Evolutionary conservation across 441 rosid genomes (phyloP).

Genomic region (Jatropha multifida): DNA sequence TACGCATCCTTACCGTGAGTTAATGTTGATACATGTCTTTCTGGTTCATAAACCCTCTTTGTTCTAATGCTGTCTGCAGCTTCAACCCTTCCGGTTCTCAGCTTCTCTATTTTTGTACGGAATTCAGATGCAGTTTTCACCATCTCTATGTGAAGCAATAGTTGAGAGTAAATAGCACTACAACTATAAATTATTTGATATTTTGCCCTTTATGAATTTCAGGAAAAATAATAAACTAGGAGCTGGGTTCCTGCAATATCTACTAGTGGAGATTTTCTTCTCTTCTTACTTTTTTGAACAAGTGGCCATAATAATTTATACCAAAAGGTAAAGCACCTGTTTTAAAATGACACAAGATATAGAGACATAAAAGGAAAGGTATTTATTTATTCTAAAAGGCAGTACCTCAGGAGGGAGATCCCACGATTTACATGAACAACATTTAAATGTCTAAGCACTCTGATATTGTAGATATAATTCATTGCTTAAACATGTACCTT

Average conservation of each 20-base stretch:
- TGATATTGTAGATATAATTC: neutral
- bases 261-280: neutral
- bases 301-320: neutral
- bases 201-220: neutral
- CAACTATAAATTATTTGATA: neutral
- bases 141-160: constrained; percentile 53
- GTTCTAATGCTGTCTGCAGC: constrained; percentile 27
- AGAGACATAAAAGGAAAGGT: neutral
- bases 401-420: neutral
- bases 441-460: constrained; percentile 4
- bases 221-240: constrained; percentile 2
- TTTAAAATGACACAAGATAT: neutral
- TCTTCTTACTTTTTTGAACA: neutral
- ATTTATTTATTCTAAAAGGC: neutral
- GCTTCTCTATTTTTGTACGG: constrained; percentile 41
- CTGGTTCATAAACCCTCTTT: constrained; percentile 36
- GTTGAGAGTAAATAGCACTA: constrained; percentile 4
- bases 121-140: constrained; percentile 54
- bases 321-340: neutral
- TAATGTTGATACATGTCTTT: constrained; percentile 28
- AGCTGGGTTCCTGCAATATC: neutral
- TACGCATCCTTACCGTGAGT: constrained; percentile 42
- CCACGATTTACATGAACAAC: neutral
- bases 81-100: constrained; percentile 38
- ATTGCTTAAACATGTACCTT: constrained; percentile 43